These are phyloP conservation scores for Skeletonema marinoi DNA, from an alignment of 108 stramenopile genomes.

Conservation along the genomic window DNA sequence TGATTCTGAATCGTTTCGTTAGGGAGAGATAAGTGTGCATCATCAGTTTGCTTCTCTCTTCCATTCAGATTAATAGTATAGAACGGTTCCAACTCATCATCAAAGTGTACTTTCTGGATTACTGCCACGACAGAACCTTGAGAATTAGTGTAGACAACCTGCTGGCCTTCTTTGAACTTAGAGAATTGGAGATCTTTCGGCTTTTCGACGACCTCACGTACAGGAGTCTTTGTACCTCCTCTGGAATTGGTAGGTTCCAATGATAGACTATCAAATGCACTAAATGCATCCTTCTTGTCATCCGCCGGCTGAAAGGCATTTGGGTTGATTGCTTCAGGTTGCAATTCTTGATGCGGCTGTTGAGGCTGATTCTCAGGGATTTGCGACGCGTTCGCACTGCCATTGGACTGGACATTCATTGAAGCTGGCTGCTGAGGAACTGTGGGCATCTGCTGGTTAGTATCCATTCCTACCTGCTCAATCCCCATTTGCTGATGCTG, in stretches of 20 bases:
- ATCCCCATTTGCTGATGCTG: conserved; percentile 14
- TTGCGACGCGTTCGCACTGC: not conserved
- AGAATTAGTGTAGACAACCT: conserved; percentile 49
- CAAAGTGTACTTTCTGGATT: conserved; percentile 66
- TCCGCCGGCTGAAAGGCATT: conserved; percentile 32
- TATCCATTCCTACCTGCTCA: conserved; percentile 4
- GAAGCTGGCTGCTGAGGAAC: conserved; percentile 8
- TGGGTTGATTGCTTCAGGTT: conserved; percentile 13
- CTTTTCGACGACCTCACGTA: not conserved
- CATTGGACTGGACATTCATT: not conserved
- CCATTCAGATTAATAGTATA: conserved; percentile 66
- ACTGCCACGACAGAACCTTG: conserved; percentile 37
- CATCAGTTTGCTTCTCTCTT: conserved; percentile 75
- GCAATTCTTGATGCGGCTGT: conserved; percentile 12
- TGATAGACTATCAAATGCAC: conserved; percentile 57
- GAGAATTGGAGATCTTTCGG: conserved; percentile 5
- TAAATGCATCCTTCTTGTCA: conserved; percentile 48
- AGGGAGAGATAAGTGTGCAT: conserved; percentile 52
- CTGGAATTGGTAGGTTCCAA: conserved; percentile 35
- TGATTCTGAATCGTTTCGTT: not conserved
- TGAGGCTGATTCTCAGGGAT: not conserved
- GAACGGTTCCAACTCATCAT: conserved; percentile 68
- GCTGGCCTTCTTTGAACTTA: conserved; percentile 32
- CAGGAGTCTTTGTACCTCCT: conserved; percentile 3
- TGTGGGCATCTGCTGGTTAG: not conserved